A percentile compares a stretch with the other conserved stretches of the same genome.
phyloP scores from a whole-genome alignment of 371 early-diverging fungal species.

The Circinella minor region DNA sequence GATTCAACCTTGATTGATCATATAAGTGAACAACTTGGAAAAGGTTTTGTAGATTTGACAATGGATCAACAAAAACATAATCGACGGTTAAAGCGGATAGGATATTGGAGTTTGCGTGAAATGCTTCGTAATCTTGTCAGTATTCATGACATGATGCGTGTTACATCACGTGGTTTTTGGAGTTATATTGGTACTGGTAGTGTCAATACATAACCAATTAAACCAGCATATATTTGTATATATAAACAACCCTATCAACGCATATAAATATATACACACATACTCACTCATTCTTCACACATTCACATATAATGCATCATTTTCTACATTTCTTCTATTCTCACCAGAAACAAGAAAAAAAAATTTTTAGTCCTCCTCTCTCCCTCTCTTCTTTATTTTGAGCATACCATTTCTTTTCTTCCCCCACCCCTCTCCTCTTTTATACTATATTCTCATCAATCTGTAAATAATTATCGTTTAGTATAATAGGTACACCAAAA shows the following conservation, averaged over 20 bases:
- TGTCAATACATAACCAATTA: not conserved
- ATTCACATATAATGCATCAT: not conserved
- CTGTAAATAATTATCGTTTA: not conserved
- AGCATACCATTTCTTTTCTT: conserved; percentile 1
- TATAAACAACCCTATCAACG: not conserved
- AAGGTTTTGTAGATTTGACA: conserved; percentile 79
- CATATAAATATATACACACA: not conserved
- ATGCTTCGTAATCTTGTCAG: conserved; percentile 73
- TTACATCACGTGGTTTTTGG: conserved; percentile 79
- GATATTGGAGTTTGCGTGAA: conserved; percentile 86
- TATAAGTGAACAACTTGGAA: conserved; percentile 84
- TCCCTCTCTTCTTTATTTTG: not conserved
- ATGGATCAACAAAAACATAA: conserved; percentile 86
- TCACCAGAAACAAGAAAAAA: not conserved
- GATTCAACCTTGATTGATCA: conserved; percentile 80
- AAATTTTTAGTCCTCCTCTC: not conserved
- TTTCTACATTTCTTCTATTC: not conserved
- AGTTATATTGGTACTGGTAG: conserved; percentile 53
- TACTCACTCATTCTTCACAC: not conserved
- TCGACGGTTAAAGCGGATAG: conserved; percentile 83
- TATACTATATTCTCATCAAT: not conserved
- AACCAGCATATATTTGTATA: not conserved
- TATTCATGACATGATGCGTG: conserved; percentile 82
- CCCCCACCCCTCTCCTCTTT: not conserved
- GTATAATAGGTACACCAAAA: not conserved